These are phyloP conservation scores for Omphalotus olearius DNA, from an alignment of 1,284 basidiomycete genomes.

Conservation along the genomic window DNA sequence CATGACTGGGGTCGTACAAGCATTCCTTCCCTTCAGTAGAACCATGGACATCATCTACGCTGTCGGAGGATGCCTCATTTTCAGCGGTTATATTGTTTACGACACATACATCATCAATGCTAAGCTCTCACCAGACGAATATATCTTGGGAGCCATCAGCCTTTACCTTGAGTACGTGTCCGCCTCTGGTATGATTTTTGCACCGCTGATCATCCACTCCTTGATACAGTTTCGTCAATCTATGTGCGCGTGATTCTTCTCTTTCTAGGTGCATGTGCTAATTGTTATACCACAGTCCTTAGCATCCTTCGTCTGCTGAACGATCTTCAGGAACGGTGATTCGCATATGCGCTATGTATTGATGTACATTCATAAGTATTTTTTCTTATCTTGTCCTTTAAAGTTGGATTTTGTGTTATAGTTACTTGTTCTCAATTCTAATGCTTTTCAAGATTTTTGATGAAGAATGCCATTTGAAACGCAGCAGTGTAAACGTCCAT, in stretches of 20 bases:
- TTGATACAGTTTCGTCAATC: slow-evolving; percentile 59
- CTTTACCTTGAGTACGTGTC: slow-evolving; percentile 79
- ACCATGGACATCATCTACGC: slow-evolving; percentile 78
- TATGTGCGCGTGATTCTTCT: slow-evolving; percentile 47
- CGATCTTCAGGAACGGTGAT: slow-evolving; percentile 43
- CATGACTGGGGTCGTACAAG: slow-evolving; percentile 71
- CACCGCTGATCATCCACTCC: slow-evolving; percentile 9
- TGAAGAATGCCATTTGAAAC: too few species aligned
- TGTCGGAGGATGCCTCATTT: slow-evolving; percentile 74
- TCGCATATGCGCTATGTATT: too few species aligned
- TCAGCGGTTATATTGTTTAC: slow-evolving; percentile 82
- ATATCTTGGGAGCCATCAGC: slow-evolving; percentile 80
- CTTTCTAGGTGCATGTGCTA: slow-evolving; percentile 1
- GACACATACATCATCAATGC: slow-evolving; percentile 85
- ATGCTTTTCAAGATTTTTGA: too few species aligned
- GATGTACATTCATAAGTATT: too few species aligned
- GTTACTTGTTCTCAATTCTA: too few species aligned
- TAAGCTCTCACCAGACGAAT: slow-evolving; percentile 82
- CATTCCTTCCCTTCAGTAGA: slow-evolving; percentile 77
- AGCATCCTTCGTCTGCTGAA: slow-evolving; percentile 73
- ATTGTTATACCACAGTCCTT: slow-evolving; percentile 45
- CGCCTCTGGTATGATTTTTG: not conserved
- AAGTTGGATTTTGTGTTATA: too few species aligned
- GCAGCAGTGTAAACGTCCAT: too few species aligned
- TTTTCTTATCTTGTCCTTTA: too few species aligned